Base-by-base conservation (phyloP, 345 rosid species). In the Dipteronia dyeriana region DNA sequence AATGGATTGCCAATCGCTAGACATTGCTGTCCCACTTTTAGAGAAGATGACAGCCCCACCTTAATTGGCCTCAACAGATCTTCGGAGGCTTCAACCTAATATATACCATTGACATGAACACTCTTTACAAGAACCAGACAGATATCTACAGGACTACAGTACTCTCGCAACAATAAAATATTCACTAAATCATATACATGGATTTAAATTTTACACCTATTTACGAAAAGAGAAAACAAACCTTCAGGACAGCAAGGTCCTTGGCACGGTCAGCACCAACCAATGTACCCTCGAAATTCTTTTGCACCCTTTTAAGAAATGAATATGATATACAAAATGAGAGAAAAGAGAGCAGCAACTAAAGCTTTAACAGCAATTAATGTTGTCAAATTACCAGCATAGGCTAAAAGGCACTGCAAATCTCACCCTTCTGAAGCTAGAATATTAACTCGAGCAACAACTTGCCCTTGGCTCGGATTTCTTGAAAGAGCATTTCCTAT, bases 1-100 rank as follows among this genome's bases (percentile, higher is more conserved):
- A 95, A 95, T 26, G 98, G 99, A 83, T 95, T 95, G 64, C 98
- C 98, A 76, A 95, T 95, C 53, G 99, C 97, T 69, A 95, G 85
- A 81, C 99, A 93, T 57, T 92, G 97, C 80, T 95, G 99, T 43
- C 98, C 99, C 68, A 93, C 99, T 83, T 81, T 93, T 72, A 95
- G 83, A 82, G 88, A 87, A 78, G 84, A 86, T 31, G 99, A 95
- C 73, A 87, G 83, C 22, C 98, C 99, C 71, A 91, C 87, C 64
- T 82, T 90, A 23, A 92, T 91, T 70, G 98, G 97, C 86, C 79
- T 92, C 86, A 95, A 56, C 71, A 95, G 82, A 68, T 87, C 86
- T 78, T 90, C 85, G 9, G 99, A 80, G 26, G 98, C 99, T 78
- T 93, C 98, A 68, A 95, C 94, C 98, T 94, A 78, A 68, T 57